A percentile compares a stretch with the other conserved stretches of the same genome.
These are phyloP conservation scores for Mucor irregularis DNA, from an alignment of 371 early-diverging fungal species.

Conservation along the genomic window DNA sequence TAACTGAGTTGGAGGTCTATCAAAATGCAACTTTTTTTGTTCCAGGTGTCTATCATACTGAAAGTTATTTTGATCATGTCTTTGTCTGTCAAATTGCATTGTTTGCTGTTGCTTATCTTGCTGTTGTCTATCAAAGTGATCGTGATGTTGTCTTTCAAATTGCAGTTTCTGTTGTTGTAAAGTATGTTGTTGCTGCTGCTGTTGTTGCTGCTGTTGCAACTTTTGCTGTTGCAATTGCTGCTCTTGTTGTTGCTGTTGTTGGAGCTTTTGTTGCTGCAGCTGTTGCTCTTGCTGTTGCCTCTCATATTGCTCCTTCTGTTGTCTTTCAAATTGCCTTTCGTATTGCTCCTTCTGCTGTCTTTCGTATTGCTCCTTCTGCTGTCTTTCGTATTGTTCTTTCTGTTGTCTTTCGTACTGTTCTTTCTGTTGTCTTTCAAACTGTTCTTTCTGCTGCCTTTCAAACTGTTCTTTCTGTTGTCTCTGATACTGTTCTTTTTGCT, in stretches of 20 bases:
- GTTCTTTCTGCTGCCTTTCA: background rate
- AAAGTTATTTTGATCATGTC: too few relatives aligned
- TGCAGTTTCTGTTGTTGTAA: background rate
- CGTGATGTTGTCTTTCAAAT: background rate
- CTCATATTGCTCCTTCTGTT: background rate
- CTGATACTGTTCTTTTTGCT: background rate
- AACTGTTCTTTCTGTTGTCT: background rate
- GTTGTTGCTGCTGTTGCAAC: background rate
- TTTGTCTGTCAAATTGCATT: background rate
- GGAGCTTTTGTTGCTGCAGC: background rate
- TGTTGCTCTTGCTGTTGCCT: background rate
- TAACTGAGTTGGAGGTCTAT: too few relatives aligned
- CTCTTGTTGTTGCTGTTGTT: background rate
- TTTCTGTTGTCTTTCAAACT: background rate
- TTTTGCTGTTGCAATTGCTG: background rate
- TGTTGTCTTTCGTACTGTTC: background rate
- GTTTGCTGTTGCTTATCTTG: conserved; percentile 1
- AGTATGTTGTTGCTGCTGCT: background rate
- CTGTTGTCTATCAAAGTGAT: background rate
- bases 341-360: background rate
- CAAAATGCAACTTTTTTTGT: too few relatives aligned
- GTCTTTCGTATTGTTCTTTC: background rate
- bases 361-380: background rate
- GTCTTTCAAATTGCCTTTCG: background rate
- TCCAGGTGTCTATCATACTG: too few relatives aligned